Evolutionary conservation across 345 rosid species (phyloP), one percentile per base, ranked within the genome.

Genomic region (Nephelium lappaceum): DNA sequence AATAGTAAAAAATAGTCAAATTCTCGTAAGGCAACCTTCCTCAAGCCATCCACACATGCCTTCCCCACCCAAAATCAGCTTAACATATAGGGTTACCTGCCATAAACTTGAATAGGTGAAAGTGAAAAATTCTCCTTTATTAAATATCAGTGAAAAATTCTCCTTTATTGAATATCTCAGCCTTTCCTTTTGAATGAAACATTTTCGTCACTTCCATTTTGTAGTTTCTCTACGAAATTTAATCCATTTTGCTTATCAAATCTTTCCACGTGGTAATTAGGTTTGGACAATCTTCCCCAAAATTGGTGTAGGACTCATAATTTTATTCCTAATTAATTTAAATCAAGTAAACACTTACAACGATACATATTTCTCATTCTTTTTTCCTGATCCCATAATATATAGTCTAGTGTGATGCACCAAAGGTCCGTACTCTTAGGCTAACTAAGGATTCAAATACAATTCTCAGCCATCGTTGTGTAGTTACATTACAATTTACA

Each of bases 101-200:
- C 86, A 86, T 77, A 78, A 43, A 82, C 87, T 87, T 16, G 87
- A 76, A 72, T 78, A 73, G 53, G n/a, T 67, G 25, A 88, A 83
- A 0, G 65, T 1, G 3, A 84, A 60, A 51, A 84, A 31, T 73
- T 84, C 81, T 53, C 85, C 74, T 45, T 62, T n/a, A n/a, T n/a
- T n/a, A n/a, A n/a, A n/a, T n/a, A n/a, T n/a, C n/a, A n/a, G n/a
- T n/a, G n/a, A 2, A 27, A 27, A 27, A 27, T 27, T 27, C 36
- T 31, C 36, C 36, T 31, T 31, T 31, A 31, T 67, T 67, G n/a
- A 62, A 72, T 41, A 67, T 62, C 45, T 78, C 71, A 1, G 6
- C 41, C 66, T 31, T 6, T 19, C 45, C 19, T 39, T 42, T 18
- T 11, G 67, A 39, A 16, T 67, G 68, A 69, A 72, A 73, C 82